Evolutionary conservation across 805 yeast genomes (phyloP), one percentile per base, ranked within the genome.

Genomic region (Zygosaccharomyces lentus): DNA sequence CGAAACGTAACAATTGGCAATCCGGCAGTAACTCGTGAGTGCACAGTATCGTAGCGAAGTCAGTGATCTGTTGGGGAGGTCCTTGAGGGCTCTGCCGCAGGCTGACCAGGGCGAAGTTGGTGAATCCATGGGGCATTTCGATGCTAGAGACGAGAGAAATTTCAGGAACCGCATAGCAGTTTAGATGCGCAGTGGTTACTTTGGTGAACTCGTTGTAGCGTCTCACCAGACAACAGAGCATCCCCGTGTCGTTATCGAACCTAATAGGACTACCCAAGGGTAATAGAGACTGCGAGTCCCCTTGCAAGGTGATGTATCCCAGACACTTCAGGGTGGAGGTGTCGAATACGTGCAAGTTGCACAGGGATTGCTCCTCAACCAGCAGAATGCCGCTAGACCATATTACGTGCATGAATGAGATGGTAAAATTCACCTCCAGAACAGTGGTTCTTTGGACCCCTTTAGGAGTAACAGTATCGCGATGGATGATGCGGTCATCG

Each of bases 271-370:
- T 26, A n/a, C 37, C 36, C 19, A 40, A 31, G 7, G 25, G 25
- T 23, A 16, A 24, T n/a, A 9, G 12, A 6, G 46, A 9, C 13
- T 16, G 23, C 9, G 43, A 19, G 34, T 37, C 41, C 12, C 41
- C 34, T 41, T 19, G 41, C 25, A 49, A 16, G 10, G 52, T 43
- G 30, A 49, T 25, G 32, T 37, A 47, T 30, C 57, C 57, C 37
- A 39, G 42, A 43, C 52, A 51, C 39, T 48, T 49, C 27, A 27
- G 40, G 10, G 30, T 41, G 2, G 50, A 41, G 2, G 53, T 45
- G 29, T 49, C 49, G 41, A 53, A 53, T 12, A 49, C 17, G 36
- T 53, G 55, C 17, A 53, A 34, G 12, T 35, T 38, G 15, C 44
- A 50, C 21, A 49, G 25, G 25, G 32, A 31, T 10, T 34, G 43